Evolutionary conservation across 306 rosid species (phyloP).

Genomic region (Pterocarpus santalinus): DNA sequence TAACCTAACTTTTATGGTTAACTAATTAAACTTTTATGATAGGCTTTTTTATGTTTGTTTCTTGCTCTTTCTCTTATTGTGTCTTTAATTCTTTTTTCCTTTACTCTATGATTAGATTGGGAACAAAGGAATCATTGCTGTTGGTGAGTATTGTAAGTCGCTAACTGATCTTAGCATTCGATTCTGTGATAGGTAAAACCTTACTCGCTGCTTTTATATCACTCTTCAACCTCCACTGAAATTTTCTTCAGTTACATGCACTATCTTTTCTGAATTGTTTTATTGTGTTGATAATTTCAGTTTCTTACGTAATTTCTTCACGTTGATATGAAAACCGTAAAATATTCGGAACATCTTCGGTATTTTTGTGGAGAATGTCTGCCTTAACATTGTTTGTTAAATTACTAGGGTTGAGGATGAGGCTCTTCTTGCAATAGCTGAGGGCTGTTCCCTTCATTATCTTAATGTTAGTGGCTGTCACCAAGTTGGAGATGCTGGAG

Average conservation of each 20-base stretch:
- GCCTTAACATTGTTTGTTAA: neutral
- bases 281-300: constrained; percentile 1
- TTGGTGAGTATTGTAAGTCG: constrained; percentile 74
- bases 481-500: constrained; percentile 84
- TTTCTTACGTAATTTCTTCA: neutral
- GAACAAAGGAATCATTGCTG: constrained; percentile 71
- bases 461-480: constrained; percentile 91
- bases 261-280: neutral
- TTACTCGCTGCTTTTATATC: constrained; percentile 33
- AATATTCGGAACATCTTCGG: neutral
- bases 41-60: constrained; percentile 9
- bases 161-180: constrained; percentile 81
- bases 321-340: too few relatives aligned
- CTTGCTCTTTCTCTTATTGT: constrained; percentile 19
- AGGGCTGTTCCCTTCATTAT: constrained; percentile 70
- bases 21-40: neutral
- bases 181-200: constrained; percentile 80
- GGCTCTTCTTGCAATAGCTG: constrained; percentile 78
- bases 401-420: constrained; percentile 79
- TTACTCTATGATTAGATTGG: constrained; percentile 62
- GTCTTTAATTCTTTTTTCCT: neutral
- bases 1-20: constrained; percentile 7
- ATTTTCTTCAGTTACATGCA: constrained; percentile 18
- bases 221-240: neutral
- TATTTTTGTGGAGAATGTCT: constrained; percentile 20